These are phyloP conservation scores for Cladochytrium tenue DNA, from an alignment of 371 early-diverging fungal genomes.

Conservation along the genomic window DNA sequence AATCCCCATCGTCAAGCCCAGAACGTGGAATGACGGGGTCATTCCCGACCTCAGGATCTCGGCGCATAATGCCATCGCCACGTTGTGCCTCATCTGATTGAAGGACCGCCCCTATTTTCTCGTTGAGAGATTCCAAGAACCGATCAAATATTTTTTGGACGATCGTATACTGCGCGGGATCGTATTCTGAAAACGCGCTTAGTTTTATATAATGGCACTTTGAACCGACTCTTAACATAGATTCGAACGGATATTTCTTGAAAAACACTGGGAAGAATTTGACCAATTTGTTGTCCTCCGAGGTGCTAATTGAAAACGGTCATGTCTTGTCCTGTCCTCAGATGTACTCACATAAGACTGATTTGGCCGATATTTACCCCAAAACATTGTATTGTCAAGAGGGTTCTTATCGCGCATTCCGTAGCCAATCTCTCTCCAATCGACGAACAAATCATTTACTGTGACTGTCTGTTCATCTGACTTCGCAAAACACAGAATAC, in stretches of 20 bases:
- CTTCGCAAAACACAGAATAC: neutral
- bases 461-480: constrained; percentile 3
- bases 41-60: no score
- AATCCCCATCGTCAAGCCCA: no score
- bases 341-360: constrained; percentile 6
- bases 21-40: no score
- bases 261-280: constrained; percentile 70
- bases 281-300: constrained; percentile 60
- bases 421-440: constrained; percentile 70
- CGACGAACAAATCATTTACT: constrained; percentile 71
- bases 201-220: neutral
- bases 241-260: constrained; percentile 70
- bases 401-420: constrained; percentile 85
- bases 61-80: no score
- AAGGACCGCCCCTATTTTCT: no score
- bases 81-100: no score
- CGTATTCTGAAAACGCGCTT: no score
- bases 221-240: constrained; percentile 13
- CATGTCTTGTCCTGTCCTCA: constrained; percentile 26
- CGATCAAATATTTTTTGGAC: no score
- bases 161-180: no score
- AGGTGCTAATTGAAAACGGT: constrained; percentile 6
- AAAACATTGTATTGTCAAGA: constrained; percentile 80
- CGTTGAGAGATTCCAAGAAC: no score
- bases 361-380: constrained; percentile 60